Evolutionary conservation across 176 grass and related monocot species (phyloP), one percentile per base, ranked within the genome.

Genomic region (Poa annua): DNA sequence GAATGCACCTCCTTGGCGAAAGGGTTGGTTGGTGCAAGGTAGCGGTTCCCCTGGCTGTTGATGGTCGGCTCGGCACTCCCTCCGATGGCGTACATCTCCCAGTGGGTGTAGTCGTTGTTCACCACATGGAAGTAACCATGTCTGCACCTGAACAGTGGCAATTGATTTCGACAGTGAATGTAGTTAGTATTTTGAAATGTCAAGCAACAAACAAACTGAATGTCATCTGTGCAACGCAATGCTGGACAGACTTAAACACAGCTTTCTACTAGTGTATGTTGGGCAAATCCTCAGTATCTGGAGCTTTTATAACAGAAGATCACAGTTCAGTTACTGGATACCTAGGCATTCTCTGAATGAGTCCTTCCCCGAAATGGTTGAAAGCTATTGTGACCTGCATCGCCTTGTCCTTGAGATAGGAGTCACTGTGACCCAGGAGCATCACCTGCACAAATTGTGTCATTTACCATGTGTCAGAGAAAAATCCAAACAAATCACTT

Each of bases 331-430:
- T 76, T 6, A 17, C 26, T 25, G 41, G 53, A 67, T 79, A 92
- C 90, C 90, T 92, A 48, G 90, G 90, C 90, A 92, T 92, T 59
- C 90, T 89, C 62, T 92, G 94, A 54, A 96, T 91, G 22, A 96
- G 90, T 10, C 91, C 94, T 83, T 93, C 91, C 1, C 94, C 94
- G 7, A 96, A 96, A 78, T 96, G 93, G 84, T 96, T 96, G 84
- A 96, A 96, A 33, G 93, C 93, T 47, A 96, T 96, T 4, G 93
- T 96, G 39, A 96, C 93, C 87, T 96, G 93, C 93, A 96, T 96
- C 7, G 78, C 81, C 79, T 96, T 96, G 82, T 96, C 93, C 51
- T 89, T 87, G 36, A 80, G 88, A 24, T 96, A 91, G 54, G 93
- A 96, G 85, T 96, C 93, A 25, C 93, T 96, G 87, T 96, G 93